Percentiles rank a stretch among this genome's conserved stretches.
These are phyloP conservation scores for Xylariales sp. DNA, from an alignment of 2,329 filamentous ascomycete genomes.

Conservation along the genomic window DNA sequence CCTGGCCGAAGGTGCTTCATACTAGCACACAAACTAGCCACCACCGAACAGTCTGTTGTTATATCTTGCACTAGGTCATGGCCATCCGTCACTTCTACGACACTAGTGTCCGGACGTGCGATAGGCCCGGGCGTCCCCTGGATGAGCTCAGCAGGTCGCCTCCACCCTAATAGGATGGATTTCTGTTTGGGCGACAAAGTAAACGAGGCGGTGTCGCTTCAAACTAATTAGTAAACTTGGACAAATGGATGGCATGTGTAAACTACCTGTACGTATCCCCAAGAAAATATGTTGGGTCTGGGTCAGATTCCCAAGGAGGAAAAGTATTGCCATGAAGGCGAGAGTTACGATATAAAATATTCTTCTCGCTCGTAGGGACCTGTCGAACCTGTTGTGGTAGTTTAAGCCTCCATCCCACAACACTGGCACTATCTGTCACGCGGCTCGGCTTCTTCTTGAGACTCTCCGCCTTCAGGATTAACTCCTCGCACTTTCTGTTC, in stretches of 20 bases:
- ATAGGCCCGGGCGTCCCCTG: constrained; percentile 46
- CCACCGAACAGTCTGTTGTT: constrained; percentile 95
- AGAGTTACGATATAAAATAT: constrained; percentile 80
- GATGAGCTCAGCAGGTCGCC: constrained; percentile 77
- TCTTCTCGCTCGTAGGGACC: constrained; percentile 76
- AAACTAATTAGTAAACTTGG: constrained; percentile 39
- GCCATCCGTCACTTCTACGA: constrained; percentile 58
- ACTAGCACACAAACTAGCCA: constrained; percentile 90
- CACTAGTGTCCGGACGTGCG: constrained; percentile 17
- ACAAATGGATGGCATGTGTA: not conserved
- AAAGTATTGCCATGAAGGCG: constrained; percentile 86
- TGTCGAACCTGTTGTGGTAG: constrained; percentile 64
- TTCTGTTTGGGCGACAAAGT: constrained; percentile 79
- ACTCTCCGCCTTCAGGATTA: constrained; percentile 78
- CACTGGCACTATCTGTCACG: constrained; percentile 39
- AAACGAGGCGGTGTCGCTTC: constrained; percentile 76
- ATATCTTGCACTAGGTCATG: constrained; percentile 95
- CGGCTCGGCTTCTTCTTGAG: constrained; percentile 68
- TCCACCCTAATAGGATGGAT: constrained; percentile 85
- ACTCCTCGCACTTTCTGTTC: constrained; percentile 73
- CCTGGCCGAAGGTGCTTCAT: constrained; percentile 77
- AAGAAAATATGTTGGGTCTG: constrained; percentile 72
- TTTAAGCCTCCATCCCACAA: constrained; percentile 45
- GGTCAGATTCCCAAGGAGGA: constrained; percentile 81
- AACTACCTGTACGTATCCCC: constrained; percentile 72